Percentiles rank a stretch among this genome's conserved stretches.
Conservation (phyloP, 805 yeast genomes). For the Kuraishia floccosa region DNA sequence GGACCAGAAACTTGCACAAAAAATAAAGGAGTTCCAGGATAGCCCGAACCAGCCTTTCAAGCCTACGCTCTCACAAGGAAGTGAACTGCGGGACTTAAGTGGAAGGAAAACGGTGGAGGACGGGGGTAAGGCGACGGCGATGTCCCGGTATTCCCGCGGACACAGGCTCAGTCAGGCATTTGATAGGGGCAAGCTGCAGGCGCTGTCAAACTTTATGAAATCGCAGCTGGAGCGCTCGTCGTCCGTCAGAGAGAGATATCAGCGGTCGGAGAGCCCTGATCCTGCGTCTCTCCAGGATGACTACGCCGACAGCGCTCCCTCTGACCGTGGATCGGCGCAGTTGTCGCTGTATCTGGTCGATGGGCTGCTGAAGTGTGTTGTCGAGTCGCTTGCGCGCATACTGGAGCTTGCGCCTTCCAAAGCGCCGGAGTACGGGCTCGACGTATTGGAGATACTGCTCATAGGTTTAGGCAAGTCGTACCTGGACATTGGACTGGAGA, state of each 20-base stretch:
- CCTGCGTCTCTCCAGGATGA: conserved; percentile 8
- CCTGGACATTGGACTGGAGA: conserved; percentile 66
- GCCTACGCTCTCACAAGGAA: conserved; percentile 3
- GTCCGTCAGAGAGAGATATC: conserved; percentile 17
- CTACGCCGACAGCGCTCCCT: conserved; percentile 1
- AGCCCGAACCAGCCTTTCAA: conserved; percentile 3
- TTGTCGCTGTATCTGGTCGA: conserved; percentile 42
- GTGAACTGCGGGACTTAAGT: too few species aligned
- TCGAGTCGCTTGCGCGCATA: conserved; percentile 69
- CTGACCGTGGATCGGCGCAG: conserved; percentile 6
- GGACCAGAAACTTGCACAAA: conserved; percentile 20
- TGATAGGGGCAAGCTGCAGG: conserved; percentile 5
- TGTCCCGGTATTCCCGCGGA: background rate
- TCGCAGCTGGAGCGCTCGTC: conserved; percentile 32
- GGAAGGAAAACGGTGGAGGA: background rate
- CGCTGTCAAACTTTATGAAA: conserved; percentile 35
- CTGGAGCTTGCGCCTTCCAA: conserved; percentile 61
- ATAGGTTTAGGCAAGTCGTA: conserved; percentile 65
- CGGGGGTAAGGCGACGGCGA: background rate
- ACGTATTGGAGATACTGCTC: conserved; percentile 54
- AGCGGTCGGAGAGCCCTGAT: conserved; percentile 1
- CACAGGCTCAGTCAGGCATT: background rate
- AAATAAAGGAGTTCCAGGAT: conserved; percentile 14
- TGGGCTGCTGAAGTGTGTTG: conserved; percentile 51
- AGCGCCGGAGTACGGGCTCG: conserved; percentile 51